Conservation (phyloP, 148 eudicot species). For the Rhododendron ovatum region DNA sequence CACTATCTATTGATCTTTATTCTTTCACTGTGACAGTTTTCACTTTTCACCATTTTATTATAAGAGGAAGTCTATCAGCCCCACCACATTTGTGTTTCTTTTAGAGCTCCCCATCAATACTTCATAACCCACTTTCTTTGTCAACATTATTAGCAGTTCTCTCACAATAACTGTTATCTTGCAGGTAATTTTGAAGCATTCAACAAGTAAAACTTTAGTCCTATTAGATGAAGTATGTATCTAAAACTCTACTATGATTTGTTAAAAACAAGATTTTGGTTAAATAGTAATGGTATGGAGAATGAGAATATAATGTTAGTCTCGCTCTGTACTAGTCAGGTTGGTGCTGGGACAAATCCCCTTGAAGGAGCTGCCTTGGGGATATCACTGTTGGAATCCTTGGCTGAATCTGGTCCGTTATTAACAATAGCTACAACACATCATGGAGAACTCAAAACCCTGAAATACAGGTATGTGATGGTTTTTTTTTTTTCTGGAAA, state of each 20-base stretch:
- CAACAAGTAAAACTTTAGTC: conserved; percentile 77
- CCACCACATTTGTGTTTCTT: neutral
- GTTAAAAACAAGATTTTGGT: neutral
- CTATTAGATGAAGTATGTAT: conserved; percentile 87
- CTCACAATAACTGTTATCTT: conserved; percentile 12
- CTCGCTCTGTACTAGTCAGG: conserved; percentile 34
- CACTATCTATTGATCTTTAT: neutral
- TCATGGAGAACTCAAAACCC: conserved; percentile 97
- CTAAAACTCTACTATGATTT: neutral
- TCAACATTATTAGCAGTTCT: conserved; percentile 7
- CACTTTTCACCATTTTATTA: neutral
- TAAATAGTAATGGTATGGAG: neutral
- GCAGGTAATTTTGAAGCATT: conserved; percentile 75
- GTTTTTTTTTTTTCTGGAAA: neutral
- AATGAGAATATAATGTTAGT: neutral
- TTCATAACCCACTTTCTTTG: neutral
- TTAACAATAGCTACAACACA: conserved; percentile 90
- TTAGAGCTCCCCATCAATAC: neutral
- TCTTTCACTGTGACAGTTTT: neutral
- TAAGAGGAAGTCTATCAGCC: neutral
- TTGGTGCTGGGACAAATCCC: conserved; percentile 99
- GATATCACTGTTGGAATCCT: conserved; percentile 89
- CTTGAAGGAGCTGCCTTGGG: conserved; percentile 99
- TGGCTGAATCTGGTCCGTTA: conserved; percentile 73
- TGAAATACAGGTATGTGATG: conserved; percentile 72